Base-by-base conservation (phyloP, 345 rosid genomes). In the Salix viminalis region DNA sequence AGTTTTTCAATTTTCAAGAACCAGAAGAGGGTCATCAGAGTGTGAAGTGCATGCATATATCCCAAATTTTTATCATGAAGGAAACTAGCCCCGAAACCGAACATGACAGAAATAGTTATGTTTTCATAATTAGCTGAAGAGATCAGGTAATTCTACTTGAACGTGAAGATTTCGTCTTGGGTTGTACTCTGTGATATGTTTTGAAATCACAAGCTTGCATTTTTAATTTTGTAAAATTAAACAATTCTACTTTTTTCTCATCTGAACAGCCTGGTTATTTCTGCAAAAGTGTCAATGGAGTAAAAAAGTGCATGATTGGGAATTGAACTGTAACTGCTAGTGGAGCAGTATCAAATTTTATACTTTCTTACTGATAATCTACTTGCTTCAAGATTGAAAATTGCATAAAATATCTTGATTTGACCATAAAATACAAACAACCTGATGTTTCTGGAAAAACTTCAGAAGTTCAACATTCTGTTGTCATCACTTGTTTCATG, bases 1-100 rank as follows among this genome's bases (percentile, higher is more conserved):
- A 39, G 36, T 54, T 37, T 58, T 58, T 58, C 62, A 58, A 12
- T 2, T 2, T 56, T 36, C 44, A 24, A 75, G 65, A 67, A 52
- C 70, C 32, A 64, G 77, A 30, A 50, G 30, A 66, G 21, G 70
- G 34, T 28, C 64, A 62, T n/a, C 34, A 15, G 37, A 69, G 9
- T 70, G 62, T 32, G 37, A 24, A 69, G 67, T 76, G 61, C 73
- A 76, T 75, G 79, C 69, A 69, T 76, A 28, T 28, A 32, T 34
- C 34, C 28, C n/a, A n/a, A 61, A 70, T 46, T 76, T 75, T 48
- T 44, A 36, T 26, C 70, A 32, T 70, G 19, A 77, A 70, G 19
- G 61, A 5, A 28, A 41, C 30, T n/a, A 41, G 60, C 8, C 74
- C 79, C 32, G 21, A 50, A 36, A 67, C 12, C 5, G 37, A 48